phyloP scores from a whole-genome alignment of 176 grass and related monocot species.

The Otatea glauca region DNA sequence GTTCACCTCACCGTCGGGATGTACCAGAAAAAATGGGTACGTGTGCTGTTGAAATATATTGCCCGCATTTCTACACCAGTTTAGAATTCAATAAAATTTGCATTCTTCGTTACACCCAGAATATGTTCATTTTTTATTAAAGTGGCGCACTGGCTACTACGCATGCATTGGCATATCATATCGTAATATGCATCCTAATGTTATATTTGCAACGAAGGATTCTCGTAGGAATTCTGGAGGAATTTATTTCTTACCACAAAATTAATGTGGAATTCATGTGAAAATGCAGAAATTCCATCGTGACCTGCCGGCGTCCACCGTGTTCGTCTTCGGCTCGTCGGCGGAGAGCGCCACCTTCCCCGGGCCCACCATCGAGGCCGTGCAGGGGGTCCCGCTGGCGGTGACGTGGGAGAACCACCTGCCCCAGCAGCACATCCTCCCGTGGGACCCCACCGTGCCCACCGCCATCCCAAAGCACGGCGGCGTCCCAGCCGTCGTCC shows the following conservation, averaged over 20 bases:
- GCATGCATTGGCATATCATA: too few species aligned
- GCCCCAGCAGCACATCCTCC: conserved; percentile 63
- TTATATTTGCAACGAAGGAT: neutral
- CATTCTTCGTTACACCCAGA: too few species aligned
- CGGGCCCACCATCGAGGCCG: conserved; percentile 64
- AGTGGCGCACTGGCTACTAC: too few species aligned
- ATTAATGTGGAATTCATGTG: neutral
- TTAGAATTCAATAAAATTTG: neutral
- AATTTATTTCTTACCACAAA: neutral
- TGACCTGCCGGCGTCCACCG: conserved; percentile 65
- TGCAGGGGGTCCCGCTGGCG: conserved; percentile 55
- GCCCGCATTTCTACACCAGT: too few species aligned
- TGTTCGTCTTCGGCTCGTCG: conserved; percentile 66
- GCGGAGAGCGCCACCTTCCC: conserved; percentile 56
- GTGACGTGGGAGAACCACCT: conserved; percentile 85
- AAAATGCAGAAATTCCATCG: conserved; percentile 75
- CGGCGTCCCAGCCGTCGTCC: conserved; percentile 77
- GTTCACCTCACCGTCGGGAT: conserved; percentile 69
- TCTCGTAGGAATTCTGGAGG: neutral
- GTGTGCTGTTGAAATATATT: too few species aligned
- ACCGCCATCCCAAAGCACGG: conserved; percentile 48
- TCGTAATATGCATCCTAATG: too few species aligned
- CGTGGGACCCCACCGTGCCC: conserved; percentile 68
- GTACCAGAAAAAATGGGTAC: conserved; percentile 81
- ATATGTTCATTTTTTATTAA: too few species aligned